Evolutionary conservation across 192 early-diverging fungal genomes (phyloP).

Genomic region (Coemansia biformis): DNA sequence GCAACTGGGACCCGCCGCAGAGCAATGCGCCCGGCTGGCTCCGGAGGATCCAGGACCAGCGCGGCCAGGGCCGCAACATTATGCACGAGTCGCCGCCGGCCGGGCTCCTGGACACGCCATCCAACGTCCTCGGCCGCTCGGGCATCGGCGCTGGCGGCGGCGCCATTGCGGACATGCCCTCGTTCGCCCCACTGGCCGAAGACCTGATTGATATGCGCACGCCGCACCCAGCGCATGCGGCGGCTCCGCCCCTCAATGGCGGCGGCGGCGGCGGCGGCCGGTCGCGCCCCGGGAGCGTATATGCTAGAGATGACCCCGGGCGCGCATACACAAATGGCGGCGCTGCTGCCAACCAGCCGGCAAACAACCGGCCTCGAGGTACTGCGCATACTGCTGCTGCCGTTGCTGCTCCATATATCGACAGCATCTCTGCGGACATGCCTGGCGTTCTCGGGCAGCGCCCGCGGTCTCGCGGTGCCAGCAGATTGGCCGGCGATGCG

Average conservation of each 20-base stretch:
- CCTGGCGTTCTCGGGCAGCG: constrained; percentile 5
- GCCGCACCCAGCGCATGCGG: constrained; percentile 3
- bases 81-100: constrained; percentile 24
- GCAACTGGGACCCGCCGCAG: constrained; percentile 17
- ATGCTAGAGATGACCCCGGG: constrained; percentile 5
- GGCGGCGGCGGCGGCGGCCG: constrained; percentile 4
- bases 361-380: not conserved
- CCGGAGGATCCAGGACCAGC: constrained; percentile 15
- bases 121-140: constrained; percentile 9
- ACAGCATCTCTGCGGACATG: not conserved
- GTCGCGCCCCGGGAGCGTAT: not conserved
- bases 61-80: constrained; percentile 4
- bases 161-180: constrained; percentile 1
- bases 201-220: constrained; percentile 18
- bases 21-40: constrained; percentile 20
- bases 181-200: constrained; percentile 15
- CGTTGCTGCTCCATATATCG: not conserved
- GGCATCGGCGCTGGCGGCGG: constrained; percentile 1
- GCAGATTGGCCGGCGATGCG: not conserved
- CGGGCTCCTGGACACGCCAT: constrained; percentile 24
- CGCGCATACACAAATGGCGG: constrained; percentile 10
- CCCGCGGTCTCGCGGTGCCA: constrained; percentile 1
- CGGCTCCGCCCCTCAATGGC: too few relatives aligned
- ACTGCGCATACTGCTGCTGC: constrained; percentile 5
- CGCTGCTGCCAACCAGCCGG: constrained; percentile 2